These are phyloP conservation scores for Blumeria graminis DNA, from an alignment of 2,329 filamentous ascomycete genomes.

Conservation along the genomic window DNA sequence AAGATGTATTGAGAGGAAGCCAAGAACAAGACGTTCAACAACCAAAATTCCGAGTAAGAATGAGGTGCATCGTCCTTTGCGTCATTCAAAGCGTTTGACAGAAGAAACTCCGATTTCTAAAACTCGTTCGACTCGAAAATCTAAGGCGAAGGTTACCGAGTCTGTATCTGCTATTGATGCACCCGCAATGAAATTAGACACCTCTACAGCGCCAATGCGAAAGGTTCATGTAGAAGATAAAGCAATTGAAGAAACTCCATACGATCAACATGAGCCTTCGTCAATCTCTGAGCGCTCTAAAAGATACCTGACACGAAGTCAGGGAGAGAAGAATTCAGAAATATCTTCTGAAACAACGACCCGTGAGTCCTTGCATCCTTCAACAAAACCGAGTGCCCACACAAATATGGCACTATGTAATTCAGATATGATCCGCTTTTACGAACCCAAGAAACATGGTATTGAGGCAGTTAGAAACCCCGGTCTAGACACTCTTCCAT, in stretches of 20 bases:
- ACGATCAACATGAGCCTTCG: not conserved
- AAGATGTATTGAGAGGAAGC: constrained; percentile 8
- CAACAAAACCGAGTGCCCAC: not conserved
- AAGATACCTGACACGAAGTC: not conserved
- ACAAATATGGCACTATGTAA: constrained; percentile 3
- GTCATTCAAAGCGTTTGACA: constrained; percentile 5
- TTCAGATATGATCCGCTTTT: constrained; percentile 8
- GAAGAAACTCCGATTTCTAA: not conserved
- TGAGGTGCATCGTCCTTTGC: constrained; percentile 5
- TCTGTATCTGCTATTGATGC: not conserved
- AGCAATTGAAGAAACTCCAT: not conserved
- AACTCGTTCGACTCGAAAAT: not conserved
- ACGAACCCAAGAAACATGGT: constrained; percentile 7
- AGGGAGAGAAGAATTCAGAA: not conserved
- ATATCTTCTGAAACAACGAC: not conserved
- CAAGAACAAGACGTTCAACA: constrained; percentile 10
- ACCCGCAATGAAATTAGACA: not conserved
- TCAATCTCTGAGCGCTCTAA: not conserved
- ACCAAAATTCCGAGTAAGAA: constrained; percentile 7
- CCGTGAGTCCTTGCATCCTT: too few relatives aligned
- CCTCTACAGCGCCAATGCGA: not conserved
- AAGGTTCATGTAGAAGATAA: not conserved
- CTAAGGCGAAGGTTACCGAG: not conserved
- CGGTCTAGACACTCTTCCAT: constrained; percentile 11
- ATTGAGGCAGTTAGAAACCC: constrained; percentile 7